A percentile compares a stretch with the other conserved stretches of the same genome.
phyloP scores from a whole-genome alignment of 2,329 filamentous ascomycete species.

The Incumbomyces lentus region DNA sequence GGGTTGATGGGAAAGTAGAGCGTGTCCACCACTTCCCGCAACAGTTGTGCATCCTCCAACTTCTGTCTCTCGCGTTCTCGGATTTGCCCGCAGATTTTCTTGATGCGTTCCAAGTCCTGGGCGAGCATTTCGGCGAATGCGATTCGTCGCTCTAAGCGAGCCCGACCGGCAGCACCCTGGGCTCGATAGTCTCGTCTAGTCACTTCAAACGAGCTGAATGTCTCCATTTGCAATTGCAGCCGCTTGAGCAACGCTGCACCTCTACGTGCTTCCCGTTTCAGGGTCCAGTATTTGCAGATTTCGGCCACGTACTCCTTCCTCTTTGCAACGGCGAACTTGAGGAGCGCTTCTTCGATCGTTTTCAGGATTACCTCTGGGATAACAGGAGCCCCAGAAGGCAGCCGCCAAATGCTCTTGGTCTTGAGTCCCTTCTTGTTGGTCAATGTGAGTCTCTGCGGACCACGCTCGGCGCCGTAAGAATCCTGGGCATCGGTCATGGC shows the following conservation, averaged over 20 bases:
- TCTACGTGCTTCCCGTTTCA: constrained; percentile 85
- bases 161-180: constrained; percentile 76
- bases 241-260: constrained; percentile 88
- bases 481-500: constrained; percentile 61
- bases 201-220: constrained; percentile 94
- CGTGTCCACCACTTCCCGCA: constrained; percentile 71
- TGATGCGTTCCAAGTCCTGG: constrained; percentile 67
- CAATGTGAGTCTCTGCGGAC: constrained; percentile 44
- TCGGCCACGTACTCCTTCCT: constrained; percentile 77
- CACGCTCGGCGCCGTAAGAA: constrained; percentile 38
- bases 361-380: constrained; percentile 83
- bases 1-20: constrained; percentile 84
- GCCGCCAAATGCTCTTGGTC: constrained; percentile 69
- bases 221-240: constrained; percentile 87
- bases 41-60: constrained; percentile 62
- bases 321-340: constrained; percentile 73
- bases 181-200: constrained; percentile 90
- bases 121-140: constrained; percentile 64
- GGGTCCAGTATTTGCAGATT: constrained; percentile 92
- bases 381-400: constrained; percentile 88
- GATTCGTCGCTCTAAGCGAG: constrained; percentile 68
- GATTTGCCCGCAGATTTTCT: constrained; percentile 57
- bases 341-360: constrained; percentile 71
- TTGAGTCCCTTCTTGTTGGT: constrained; percentile 47
- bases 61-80: constrained; percentile 69